A percentile compares a stretch with the other conserved stretches of the same genome.
These are phyloP conservation scores for Trichosporon ovoides DNA, from an alignment of 1,284 basidiomycete genomes.

Conservation along the genomic window DNA sequence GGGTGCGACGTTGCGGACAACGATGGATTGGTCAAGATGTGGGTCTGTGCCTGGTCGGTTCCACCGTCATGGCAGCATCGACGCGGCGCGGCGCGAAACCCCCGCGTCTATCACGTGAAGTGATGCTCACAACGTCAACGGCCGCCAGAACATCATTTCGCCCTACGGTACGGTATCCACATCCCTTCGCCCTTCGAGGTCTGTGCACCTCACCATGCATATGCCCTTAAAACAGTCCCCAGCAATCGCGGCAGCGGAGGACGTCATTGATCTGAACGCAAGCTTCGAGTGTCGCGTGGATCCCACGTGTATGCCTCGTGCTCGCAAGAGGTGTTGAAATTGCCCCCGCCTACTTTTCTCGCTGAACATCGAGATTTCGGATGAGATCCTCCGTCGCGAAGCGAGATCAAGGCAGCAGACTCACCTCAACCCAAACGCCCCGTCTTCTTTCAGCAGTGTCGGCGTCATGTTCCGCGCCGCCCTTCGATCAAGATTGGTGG, in stretches of 20 bases:
- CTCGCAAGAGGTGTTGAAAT: constrained; percentile 4
- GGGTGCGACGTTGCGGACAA: background rate
- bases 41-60: background rate
- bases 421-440: background rate
- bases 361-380: background rate
- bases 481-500: background rate
- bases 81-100: constrained; percentile 2
- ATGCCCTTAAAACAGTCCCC: background rate
- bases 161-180: no score
- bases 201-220: background rate
- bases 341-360: constrained; percentile 7
- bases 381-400: background rate
- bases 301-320: background rate
- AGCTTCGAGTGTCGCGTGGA: background rate
- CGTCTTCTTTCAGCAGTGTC: background rate
- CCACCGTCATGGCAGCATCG: no score
- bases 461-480: constrained; percentile 10
- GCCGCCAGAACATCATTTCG: background rate
- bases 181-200: no score
- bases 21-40: no score
- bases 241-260: no score
- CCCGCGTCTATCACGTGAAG: constrained; percentile 1
- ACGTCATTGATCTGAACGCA: no score
- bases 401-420: background rate
- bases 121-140: background rate